phyloP scores from a whole-genome alignment of 257 asterid genomes.

The Misopates orontium region DNA sequence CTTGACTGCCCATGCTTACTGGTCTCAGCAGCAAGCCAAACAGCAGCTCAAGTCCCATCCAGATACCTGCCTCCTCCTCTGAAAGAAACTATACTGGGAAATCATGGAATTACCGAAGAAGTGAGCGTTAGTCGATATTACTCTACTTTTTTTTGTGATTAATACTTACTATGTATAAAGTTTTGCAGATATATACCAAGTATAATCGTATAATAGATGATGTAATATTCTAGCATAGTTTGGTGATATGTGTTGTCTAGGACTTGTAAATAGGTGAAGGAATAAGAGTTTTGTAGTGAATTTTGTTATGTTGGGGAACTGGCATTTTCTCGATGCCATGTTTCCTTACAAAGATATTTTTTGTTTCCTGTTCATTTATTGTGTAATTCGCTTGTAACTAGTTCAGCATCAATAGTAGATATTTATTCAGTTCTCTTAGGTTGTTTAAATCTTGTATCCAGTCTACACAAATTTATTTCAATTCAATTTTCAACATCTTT shows the following conservation, averaged over 20 bases:
- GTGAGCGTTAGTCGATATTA: background rate
- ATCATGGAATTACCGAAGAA: no score
- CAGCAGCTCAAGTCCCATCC: slow-evolving; percentile 77
- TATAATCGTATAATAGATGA: slow-evolving; percentile 26
- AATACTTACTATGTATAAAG: slow-evolving; percentile 34
- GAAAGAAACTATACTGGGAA: background rate
- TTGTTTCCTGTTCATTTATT: slow-evolving; percentile 1
- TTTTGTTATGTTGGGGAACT: slow-evolving; percentile 26
- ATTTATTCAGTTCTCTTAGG: no score
- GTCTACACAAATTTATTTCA: no score
- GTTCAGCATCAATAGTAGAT: background rate
- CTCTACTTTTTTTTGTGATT: slow-evolving; percentile 26
- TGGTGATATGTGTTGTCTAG: slow-evolving; percentile 23
- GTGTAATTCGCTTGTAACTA: slow-evolving; percentile 31
- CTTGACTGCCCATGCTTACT: slow-evolving; percentile 84
- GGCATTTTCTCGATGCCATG: slow-evolving; percentile 23
- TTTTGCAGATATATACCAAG: slow-evolving; percentile 24
- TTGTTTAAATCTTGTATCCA: no score
- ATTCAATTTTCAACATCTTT: no score
- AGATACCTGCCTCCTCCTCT: slow-evolving; percentile 64
- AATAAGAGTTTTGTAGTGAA: slow-evolving; percentile 41
- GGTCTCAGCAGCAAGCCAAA: slow-evolving; percentile 92
- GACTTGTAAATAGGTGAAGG: slow-evolving; percentile 54
- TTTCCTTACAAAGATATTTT: background rate
- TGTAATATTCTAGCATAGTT: slow-evolving; percentile 32